phyloP scores from a whole-genome alignment of 2,329 filamentous ascomycete genomes.

The Fonsecaea nubica region DNA sequence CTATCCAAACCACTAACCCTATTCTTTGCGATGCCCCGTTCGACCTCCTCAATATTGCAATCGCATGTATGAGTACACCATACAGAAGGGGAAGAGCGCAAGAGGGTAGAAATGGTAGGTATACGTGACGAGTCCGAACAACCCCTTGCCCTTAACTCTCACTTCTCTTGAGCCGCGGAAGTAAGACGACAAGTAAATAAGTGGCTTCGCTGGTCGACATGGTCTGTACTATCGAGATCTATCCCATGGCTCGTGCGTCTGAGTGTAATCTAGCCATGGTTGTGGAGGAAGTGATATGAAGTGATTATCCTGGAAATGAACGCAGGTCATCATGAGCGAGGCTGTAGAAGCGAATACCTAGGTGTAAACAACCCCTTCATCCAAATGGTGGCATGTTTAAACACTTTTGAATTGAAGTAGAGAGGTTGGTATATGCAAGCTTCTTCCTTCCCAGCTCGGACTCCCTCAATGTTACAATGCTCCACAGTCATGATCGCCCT shows the following conservation, averaged over 20 bases:
- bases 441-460: slow-evolving; percentile 22
- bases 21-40: too few species aligned
- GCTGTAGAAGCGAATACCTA: background rate
- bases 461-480: slow-evolving; percentile 23
- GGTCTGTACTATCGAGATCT: background rate
- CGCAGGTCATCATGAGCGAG: background rate
- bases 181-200: background rate
- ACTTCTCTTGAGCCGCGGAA: too few species aligned
- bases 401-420: slow-evolving; percentile 35
- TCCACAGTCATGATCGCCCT: slow-evolving; percentile 21
- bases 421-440: slow-evolving; percentile 36
- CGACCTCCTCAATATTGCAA: too few species aligned
- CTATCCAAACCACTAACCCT: too few species aligned
- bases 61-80: too few species aligned
- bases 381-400: background rate
- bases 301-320: background rate
- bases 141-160: background rate
- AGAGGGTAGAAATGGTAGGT: too few species aligned
- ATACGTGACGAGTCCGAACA: background rate
- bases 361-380: background rate
- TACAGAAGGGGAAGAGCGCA: too few species aligned
- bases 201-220: background rate
- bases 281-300: background rate
- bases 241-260: too few species aligned
- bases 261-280: background rate